Evolutionary conservation across 495 filamentous ascomycete species (phyloP), one percentile per base, ranked within the genome.

Genomic region (Neurospora sp.): DNA sequence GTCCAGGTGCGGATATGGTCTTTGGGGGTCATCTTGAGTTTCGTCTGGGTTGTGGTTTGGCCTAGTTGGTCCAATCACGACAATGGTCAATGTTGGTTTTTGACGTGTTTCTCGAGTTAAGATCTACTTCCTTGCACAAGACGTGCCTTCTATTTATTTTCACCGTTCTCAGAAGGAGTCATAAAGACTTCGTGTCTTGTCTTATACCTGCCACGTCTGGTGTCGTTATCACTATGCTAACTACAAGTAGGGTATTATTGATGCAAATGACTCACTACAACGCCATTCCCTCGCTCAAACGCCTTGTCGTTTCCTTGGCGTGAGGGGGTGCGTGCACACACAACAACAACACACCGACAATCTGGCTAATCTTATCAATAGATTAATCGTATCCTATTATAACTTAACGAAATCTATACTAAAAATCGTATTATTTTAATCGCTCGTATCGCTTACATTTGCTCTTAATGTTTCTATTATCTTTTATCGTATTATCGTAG

Each of bases 1-100:
- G 54, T 70, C 77, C 77, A 79, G 23, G 46, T 72, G 27, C 69
- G 74, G 12, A 49, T 70, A 0, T 71, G 37, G 70, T 49, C 38
- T 35, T 41, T 10, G 9, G 72, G 73, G 0, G 49, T 20, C 72
- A 77, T 77, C 8, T 70, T 72, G 5, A 12, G 18, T 27, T 73
- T 35, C 35, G 6, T 31, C 2, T 18, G 27, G 54, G 8, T 74
- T 40, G 76, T 76, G 20, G 16, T 18, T 27, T 66, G 5, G 54
- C 23, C 6, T 66, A 8, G 27, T 18, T 35, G 54, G 27, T 1
- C 35, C 1, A 1, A 12, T 14, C 10, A 62, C 23, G 12, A 62
- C 5, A 18, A 18, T 7, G 18, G 12, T 16, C 27, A 18, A 35
- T 62, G 27, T 62, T 62, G 23, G 27, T 4, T 18, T 35, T 35